Base-by-base conservation (phyloP, 306 rosid species). In the Pyrus communis region DNA sequence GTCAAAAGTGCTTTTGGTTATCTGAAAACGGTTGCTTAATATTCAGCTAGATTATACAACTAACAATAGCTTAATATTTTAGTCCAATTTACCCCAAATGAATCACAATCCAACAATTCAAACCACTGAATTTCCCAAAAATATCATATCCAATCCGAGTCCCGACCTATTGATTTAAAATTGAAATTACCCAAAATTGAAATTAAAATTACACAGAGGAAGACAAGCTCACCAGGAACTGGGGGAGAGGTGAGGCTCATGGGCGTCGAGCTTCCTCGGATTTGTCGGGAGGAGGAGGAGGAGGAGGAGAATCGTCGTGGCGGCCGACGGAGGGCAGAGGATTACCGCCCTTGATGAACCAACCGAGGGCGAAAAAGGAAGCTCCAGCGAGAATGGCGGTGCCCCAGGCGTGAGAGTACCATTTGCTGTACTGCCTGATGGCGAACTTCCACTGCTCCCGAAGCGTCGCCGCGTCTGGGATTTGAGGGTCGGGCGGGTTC, bases 321-420 rank as follows among this genome's bases (percentile, higher is more conserved):
- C 46, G 64, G 65, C 42, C 30, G 1, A 75, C 79, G 68, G 98
- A 92, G 65, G 96, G 93, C 0, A 92, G 79, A 66, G 99, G 99
- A 43, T 95, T 92, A 62, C 87, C 86, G 15, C 99, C 99, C 62
- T 95, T 95, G 86, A 95, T 88, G 84, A 83, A 13, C 99, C 97
- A 95, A 70, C 97, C 98, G 12, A 95, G 97, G 35, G 96, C 93
- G 55, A 92, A 95, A 85, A 95, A 92, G 80, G 97, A 91, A 25
- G 82, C n/a, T 1, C 99, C 97, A 12, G 97, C 97, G 8, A 95
- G 88, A 81, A 95, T 88, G 35, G 99, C 97, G 58, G 97, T 87
- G 13, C 99, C 97, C 99, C 99, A 95, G 54, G 97, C 99, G 59
- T 88, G 96, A 49, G 96, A 83, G 84, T 95, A 95, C 96, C 97